Conservation (phyloP, 1,284 basidiomycete genomes). For the Grifola frondosa region DNA sequence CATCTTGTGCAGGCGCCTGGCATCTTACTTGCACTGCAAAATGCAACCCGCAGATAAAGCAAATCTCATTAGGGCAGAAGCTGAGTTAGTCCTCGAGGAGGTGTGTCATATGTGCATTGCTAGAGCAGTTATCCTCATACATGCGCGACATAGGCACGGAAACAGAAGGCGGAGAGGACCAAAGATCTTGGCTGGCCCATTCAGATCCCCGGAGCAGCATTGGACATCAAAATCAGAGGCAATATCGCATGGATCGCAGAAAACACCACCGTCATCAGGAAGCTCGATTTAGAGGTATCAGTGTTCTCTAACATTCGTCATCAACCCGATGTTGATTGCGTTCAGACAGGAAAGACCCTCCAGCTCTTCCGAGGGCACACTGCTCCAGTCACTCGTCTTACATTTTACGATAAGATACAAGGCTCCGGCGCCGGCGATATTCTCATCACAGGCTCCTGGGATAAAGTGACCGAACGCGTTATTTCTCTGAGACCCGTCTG, state of each 20-base stretch:
- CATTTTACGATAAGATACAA: constrained; percentile 51
- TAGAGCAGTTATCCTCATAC: background rate
- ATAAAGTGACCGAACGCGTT: constrained; percentile 52
- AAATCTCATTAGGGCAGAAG: constrained; percentile 68
- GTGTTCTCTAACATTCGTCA: constrained; percentile 13
- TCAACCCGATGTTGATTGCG: constrained; percentile 2
- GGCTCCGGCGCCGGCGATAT: constrained; percentile 42
- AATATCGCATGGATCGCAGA: constrained; percentile 83
- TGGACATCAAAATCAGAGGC: constrained; percentile 66
- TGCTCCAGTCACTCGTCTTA: constrained; percentile 83
- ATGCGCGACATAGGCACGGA: constrained; percentile 50
- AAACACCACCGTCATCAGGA: constrained; percentile 73
- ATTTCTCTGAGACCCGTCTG: background rate
- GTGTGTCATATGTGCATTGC: constrained; percentile 39
- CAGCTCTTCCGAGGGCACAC: constrained; percentile 80
- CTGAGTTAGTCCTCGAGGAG: constrained; percentile 68
- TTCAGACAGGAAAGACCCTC: constrained; percentile 75
- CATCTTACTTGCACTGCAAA: too few species aligned
- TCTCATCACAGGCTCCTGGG: constrained; percentile 89
- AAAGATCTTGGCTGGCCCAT: constrained; percentile 78
- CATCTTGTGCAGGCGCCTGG: too few species aligned
- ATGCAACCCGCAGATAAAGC: constrained; percentile 28
- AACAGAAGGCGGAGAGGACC: constrained; percentile 69
- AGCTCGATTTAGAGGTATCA: constrained; percentile 80
- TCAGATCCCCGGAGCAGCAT: constrained; percentile 69